A percentile compares a stretch with the other conserved stretches of the same genome.
Evolutionary conservation across 805 yeast species (phyloP).

Genomic region (Saturnispora diversa): DNA sequence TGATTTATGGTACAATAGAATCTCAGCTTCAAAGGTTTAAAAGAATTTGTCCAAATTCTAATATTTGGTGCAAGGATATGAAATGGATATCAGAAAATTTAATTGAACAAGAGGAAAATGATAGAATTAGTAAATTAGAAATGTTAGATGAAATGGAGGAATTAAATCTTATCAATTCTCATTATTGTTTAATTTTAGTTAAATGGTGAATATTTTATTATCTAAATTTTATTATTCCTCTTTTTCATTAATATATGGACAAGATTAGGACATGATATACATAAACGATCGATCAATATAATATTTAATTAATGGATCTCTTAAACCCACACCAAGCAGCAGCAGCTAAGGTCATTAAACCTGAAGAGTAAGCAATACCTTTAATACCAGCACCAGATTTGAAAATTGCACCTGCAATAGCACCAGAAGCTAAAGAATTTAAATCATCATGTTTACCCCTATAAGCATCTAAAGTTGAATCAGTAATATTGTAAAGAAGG

Average conservation of each 20-base stretch:
- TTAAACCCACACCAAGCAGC: conserved; percentile 89
- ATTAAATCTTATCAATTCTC: conserved; percentile 49
- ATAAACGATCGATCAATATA: not conserved
- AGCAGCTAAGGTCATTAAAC: conserved; percentile 79
- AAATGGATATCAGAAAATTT: conserved; percentile 35
- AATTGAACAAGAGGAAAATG: conserved; percentile 35
- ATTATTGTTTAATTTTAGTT: conserved; percentile 41
- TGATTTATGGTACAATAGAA: conserved; percentile 40
- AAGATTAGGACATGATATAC: conserved; percentile 5
- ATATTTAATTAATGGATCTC: conserved; percentile 22
- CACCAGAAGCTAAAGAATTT: conserved; percentile 85
- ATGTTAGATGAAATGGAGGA: conserved; percentile 73
- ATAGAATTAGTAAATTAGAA: conserved; percentile 47
- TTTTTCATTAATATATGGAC: conserved; percentile 14
- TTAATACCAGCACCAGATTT: conserved; percentile 75
- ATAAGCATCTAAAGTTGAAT: conserved; percentile 65
- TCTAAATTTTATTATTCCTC: no score
- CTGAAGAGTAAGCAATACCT: conserved; percentile 85
- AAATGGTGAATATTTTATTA: conserved; percentile 22
- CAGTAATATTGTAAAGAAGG: conserved; percentile 75
- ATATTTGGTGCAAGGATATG: conserved; percentile 38
- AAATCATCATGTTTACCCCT: conserved; percentile 85
- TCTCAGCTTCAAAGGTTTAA: conserved; percentile 34
- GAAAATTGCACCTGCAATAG: conserved; percentile 85
- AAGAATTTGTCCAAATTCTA: conserved; percentile 21